phyloP scores from a whole-genome alignment of 1,139 yeast genomes.

The Candida freyschussii region DNA sequence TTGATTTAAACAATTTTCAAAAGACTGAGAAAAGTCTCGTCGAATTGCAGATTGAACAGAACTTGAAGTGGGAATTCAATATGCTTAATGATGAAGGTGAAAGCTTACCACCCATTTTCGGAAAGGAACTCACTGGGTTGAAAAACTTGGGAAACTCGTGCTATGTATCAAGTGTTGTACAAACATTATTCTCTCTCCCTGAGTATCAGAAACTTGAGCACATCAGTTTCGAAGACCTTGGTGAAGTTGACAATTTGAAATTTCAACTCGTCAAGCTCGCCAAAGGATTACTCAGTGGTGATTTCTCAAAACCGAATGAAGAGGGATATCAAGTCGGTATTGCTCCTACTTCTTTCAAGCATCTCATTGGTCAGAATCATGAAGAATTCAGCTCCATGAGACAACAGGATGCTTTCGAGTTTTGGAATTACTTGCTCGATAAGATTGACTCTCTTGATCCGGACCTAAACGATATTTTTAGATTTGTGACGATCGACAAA shows the following conservation, averaged over 20 bases:
- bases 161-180: conserved; percentile 78
- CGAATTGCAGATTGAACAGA: conserved; percentile 89
- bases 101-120: conserved; percentile 58
- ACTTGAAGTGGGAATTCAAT: conserved; percentile 87
- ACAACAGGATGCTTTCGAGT: conserved; percentile 96
- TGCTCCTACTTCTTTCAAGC: conserved; percentile 70
- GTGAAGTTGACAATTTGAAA: conserved; percentile 55
- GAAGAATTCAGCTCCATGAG: conserved; percentile 78
- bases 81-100: conserved; percentile 73
- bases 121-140: conserved; percentile 71
- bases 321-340: conserved; percentile 69
- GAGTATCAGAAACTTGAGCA: conserved; percentile 26
- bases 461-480: conserved; percentile 44
- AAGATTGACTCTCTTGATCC: conserved; percentile 43
- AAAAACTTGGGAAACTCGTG: conserved; percentile 92
- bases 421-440: conserved; percentile 63
- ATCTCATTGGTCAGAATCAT: conserved; percentile 71
- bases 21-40: conserved; percentile 83
- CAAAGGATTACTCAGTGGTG: conserved; percentile 74
- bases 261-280: conserved; percentile 75
- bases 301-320: conserved; percentile 59
- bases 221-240: conserved; percentile 26
- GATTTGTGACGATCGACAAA: conserved; percentile 62
- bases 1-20: conserved; percentile 50
- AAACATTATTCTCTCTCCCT: conserved; percentile 48